Evolutionary conservation across 2,329 filamentous ascomycete species (phyloP).

Genomic region (Sarocladium strictum): DNA sequence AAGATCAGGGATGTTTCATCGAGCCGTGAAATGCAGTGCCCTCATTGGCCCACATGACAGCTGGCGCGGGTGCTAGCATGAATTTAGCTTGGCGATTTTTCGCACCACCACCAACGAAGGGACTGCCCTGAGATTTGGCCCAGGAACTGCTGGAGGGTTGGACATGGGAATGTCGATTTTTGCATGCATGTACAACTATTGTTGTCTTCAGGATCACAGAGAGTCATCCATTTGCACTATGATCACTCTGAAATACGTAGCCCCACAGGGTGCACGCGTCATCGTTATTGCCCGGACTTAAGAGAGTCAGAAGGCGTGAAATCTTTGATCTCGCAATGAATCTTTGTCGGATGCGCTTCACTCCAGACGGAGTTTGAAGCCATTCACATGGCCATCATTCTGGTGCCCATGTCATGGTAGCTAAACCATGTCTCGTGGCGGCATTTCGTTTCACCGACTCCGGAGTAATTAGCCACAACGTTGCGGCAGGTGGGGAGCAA

Average conservation of each 20-base stretch:
- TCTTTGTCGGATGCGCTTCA: not conserved
- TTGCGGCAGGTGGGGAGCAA: not conserved
- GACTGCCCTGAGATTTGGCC: not conserved
- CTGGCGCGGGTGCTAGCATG: not conserved
- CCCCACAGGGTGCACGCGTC: too few species aligned
- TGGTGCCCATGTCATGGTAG: not conserved
- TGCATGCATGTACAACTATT: not conserved
- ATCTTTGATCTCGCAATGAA: not conserved
- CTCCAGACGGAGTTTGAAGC: not conserved
- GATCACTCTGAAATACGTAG: not conserved
- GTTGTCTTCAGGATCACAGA: not conserved
- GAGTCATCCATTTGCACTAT: not conserved
- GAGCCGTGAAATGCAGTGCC: not conserved
- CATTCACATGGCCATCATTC: not conserved
- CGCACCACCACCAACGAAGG: not conserved
- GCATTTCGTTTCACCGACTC: not conserved
- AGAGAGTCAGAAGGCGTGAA: not conserved
- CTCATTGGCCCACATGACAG: not conserved
- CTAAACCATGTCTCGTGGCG: not conserved
- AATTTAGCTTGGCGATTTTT: conserved; percentile 2
- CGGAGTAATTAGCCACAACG: too few species aligned
- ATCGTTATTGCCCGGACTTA: too few species aligned
- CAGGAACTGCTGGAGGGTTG: not conserved
- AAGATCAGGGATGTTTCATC: not conserved
- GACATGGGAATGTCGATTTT: conserved; percentile 1